Evolutionary conservation across 139 green algal species (phyloP).

Genomic region (Ettlia oleoabundans): DNA sequence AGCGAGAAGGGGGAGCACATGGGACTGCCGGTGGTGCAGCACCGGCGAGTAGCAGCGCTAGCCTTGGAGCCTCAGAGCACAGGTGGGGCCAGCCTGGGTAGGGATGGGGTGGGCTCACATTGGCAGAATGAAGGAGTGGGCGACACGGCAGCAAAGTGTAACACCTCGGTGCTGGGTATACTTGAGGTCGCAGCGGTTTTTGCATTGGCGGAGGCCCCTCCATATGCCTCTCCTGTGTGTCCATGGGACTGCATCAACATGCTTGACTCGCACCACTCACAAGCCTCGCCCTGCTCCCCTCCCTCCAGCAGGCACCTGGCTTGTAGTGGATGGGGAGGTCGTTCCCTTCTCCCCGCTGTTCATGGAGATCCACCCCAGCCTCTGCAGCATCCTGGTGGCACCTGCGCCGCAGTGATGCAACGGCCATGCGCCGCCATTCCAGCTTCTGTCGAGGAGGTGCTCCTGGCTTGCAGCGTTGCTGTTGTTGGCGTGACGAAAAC

Average conservation of each 20-base stretch:
- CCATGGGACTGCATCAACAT: no score
- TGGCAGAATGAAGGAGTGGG: background rate
- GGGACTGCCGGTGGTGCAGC: constrained; percentile 1
- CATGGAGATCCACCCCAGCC: constrained; percentile 52
- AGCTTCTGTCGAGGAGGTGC: no score
- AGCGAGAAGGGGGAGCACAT: constrained; percentile 50
- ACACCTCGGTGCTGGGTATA: no score
- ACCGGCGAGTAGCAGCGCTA: constrained; percentile 22
- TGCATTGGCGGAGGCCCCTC: no score
- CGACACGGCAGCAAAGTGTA: no score
- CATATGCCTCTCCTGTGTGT: no score
- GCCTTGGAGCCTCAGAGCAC: constrained; percentile 34
- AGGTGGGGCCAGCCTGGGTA: constrained; percentile 10
- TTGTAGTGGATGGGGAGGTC: constrained; percentile 62
- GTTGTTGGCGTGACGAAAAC: no score
- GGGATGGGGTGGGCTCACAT: no score
- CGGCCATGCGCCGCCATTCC: background rate
- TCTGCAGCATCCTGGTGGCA: constrained; percentile 39
- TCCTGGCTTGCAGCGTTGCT: no score
- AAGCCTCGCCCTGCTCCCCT: background rate
- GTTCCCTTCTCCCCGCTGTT: constrained; percentile 41
- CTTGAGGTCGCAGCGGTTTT: no score
- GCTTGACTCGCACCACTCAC: background rate
- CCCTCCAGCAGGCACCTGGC: constrained; percentile 52
- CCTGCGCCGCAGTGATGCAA: background rate